Evolutionary conservation across 202 grass and related monocot genomes (phyloP), one percentile per base, ranked within the genome.

Genomic region (Setaria italica): DNA sequence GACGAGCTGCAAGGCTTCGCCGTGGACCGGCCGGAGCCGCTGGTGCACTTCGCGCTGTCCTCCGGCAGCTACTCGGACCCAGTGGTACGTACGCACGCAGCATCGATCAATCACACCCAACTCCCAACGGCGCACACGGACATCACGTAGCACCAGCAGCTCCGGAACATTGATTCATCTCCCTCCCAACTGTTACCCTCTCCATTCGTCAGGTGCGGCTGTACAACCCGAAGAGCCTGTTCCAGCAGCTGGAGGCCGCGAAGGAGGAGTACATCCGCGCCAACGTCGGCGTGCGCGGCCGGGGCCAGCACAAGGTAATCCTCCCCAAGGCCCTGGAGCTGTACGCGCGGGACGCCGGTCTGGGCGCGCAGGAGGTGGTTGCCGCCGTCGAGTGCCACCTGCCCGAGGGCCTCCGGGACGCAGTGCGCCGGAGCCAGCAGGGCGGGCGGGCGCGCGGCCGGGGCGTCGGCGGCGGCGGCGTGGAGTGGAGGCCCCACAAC

Each of bases 41-140:
- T 97, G 77, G 76, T 99, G 50, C 92, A 94, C 88, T 99, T 99
- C 77, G 92, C 94, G 9, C 87, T 99, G 57, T 96, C 91, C 48
- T 94, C 92, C 74, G 97, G 97, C 41, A 91, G 73, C 83, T 68
- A 92, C 84, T 99, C 97, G 0, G 94, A 99, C 70, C 97, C 97
- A 67, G 85, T 88, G 75, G 97, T 98, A 93, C 76, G 76, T n/a
- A 60, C 32, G 12, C 11, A 77, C 55, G 39, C 33, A 16, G 11
- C 76, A 77, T 11, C 51, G 51, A 20, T 33, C 51, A 67, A 20
- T 33, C 47, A 37, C 20, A 19, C 56, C 68, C 68, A n/a, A 77
- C 45, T 39, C 62, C 39, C 59, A 79, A 19, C 74, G 60, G 79
- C 46, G 16, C 43, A 5, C 54, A 29, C 63, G 7, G 34, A 17